Percentiles rank a stretch among this genome's conserved stretches.
Evolutionary conservation across 2,329 filamentous ascomycete species (phyloP).

Genomic region (Talaromyces sp.): DNA sequence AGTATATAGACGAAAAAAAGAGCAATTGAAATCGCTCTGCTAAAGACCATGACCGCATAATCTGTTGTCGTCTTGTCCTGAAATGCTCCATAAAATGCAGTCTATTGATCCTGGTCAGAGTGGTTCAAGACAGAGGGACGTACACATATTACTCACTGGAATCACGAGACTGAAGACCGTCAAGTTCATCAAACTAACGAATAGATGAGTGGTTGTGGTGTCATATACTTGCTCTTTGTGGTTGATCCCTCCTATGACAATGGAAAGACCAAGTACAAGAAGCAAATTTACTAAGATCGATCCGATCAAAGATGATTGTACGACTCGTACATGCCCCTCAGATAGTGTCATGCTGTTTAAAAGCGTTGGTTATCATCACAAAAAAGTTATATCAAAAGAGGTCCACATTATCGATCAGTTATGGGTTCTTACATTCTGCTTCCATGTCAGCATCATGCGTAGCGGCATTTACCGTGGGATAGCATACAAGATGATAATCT

Average conservation of each 20-base stretch:
- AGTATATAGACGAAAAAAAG: not conserved
- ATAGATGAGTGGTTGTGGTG: not conserved
- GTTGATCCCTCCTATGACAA: not conserved
- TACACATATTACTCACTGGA: not conserved
- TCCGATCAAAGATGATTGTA: conserved; percentile 80
- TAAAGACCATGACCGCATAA: not conserved
- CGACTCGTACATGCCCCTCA: conserved; percentile 75
- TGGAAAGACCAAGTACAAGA: conserved; percentile 59
- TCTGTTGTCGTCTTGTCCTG: not conserved
- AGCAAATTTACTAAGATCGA: conserved; percentile 83
- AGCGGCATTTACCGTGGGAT: not conserved
- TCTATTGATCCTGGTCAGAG: not conserved
- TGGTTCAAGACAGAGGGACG: not conserved
- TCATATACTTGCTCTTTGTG: not conserved
- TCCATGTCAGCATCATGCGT: not conserved
- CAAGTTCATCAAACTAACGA: not conserved
- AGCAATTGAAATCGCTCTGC: not conserved
- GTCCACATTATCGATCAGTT: not conserved
- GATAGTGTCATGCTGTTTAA: not conserved
- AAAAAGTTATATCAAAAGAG: not conserved
- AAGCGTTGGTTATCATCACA: not conserved
- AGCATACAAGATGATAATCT: not conserved
- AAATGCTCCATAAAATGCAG: not conserved
- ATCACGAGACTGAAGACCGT: not conserved
- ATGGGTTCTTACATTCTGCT: not conserved